Evolutionary conservation across 306 rosid species (phyloP), one percentile per base, ranked within the genome.

Genomic region (Aeschynomene evenia): DNA sequence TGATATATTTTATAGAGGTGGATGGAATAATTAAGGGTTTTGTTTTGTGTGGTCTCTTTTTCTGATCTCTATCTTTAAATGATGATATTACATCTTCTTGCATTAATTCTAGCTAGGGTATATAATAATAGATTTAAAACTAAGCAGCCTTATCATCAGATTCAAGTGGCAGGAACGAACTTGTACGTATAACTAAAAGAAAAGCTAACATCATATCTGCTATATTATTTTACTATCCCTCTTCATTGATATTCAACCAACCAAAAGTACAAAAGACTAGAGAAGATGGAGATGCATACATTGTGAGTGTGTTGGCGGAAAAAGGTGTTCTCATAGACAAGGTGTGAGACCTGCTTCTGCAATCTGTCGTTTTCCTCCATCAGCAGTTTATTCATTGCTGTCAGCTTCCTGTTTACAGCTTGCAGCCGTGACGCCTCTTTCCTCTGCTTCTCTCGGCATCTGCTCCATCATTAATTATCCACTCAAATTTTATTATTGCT

Each of bases 361-460:
- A 94, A 62, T 78, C 99, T 80, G 70, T 94, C 99, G 69, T 94
- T 94, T 81, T 94, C 99, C 86, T 94, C 99, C 99, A 94, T 94
- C 66, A 94, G 68, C 23, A 94, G 85, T 57, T 88, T 91, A 62
- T 94, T 94, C 99, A 94, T 94, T 9, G 99, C 97, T 45, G 99
- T 87, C 71, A 94, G 89, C 82, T 94, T 94, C 71, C 96, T 81
- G 75, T 94, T 94, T 70, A 94, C 99, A 1, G 84, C 89, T 81
- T 94, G 97, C 59, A 94, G 83, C 26, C 99, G 84, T n/a, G 96
- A 89, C 6, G 99, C 82, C 75, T 94, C 99, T 74, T 94, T 94
- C 53, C 99, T 76, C 87, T 94, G 99, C 76, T 94, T 94, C 88
- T 94, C 99, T 80, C 99, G 82, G 75, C 99, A 94, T 82, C 98